These are phyloP conservation scores for Calcarisporium arbuscula DNA, from an alignment of 2,329 filamentous ascomycete genomes.

Conservation along the genomic window DNA sequence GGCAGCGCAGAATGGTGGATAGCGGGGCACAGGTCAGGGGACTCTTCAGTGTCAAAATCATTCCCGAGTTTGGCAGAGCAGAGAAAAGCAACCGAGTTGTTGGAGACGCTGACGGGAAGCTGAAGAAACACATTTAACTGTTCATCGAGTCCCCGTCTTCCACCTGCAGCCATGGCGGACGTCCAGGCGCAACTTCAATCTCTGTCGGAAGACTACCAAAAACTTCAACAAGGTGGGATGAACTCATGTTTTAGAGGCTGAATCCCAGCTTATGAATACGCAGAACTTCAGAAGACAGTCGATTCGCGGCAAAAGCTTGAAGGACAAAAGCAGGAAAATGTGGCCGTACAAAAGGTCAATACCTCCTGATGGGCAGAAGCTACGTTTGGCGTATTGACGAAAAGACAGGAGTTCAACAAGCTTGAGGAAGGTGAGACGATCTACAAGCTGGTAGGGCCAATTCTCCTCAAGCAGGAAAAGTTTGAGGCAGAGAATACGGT, in stretches of 20 bases:
- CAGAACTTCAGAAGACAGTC: slow-evolving; percentile 74
- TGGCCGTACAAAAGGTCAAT: slow-evolving; percentile 71
- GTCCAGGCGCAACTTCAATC: slow-evolving; percentile 71
- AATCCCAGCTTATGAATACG: slow-evolving; percentile 4
- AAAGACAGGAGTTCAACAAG: slow-evolving; percentile 66
- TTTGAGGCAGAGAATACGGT: slow-evolving; percentile 85
- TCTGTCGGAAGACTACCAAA: slow-evolving; percentile 81
- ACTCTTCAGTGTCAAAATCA: no score
- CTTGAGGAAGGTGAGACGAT: slow-evolving; percentile 80
- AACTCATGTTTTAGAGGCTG: not conserved
- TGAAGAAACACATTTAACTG: slow-evolving; percentile 6
- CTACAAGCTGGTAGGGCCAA: slow-evolving; percentile 92
- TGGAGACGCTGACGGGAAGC: no score
- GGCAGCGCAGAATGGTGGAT: slow-evolving; percentile 12
- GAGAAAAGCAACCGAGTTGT: no score
- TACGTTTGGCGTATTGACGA: not conserved
- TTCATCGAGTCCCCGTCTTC: not conserved
- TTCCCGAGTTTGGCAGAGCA: no score
- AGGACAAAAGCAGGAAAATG: slow-evolving; percentile 89
- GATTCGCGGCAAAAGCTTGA: slow-evolving; percentile 84
- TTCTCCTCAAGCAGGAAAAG: slow-evolving; percentile 91
- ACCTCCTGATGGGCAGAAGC: not conserved
- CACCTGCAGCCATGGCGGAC: slow-evolving; percentile 52
- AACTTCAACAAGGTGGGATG: slow-evolving; percentile 69
- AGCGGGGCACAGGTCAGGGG: no score